Percentiles rank a stretch among this genome's conserved stretches.
phyloP scores from a whole-genome alignment of 768 basidiomycete species.

The Lentinus tigrinus region DNA sequence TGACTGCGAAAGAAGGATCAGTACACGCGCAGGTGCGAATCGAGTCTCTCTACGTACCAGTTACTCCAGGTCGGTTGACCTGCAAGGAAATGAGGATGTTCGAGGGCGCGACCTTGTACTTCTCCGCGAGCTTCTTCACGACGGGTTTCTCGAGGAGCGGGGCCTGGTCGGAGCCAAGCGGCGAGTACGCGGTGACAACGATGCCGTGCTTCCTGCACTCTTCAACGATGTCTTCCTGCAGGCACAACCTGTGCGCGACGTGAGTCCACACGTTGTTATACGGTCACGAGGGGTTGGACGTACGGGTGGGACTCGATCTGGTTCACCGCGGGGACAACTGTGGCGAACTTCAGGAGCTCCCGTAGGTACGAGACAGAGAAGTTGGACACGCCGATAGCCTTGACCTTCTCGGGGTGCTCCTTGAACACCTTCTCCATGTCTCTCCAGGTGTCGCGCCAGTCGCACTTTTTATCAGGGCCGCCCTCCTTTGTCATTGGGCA shows the following conservation, averaged over 20 bases:
- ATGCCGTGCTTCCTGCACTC: constrained; percentile 67
- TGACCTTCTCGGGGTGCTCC: constrained; percentile 67
- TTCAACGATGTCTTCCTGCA: constrained; percentile 63
- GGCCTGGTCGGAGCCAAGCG: constrained; percentile 70
- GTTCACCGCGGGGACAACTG: constrained; percentile 70
- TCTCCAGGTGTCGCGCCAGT: constrained; percentile 81
- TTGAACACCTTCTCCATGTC: constrained; percentile 68
- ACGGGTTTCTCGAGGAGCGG: constrained; percentile 62
- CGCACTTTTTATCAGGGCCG: constrained; percentile 50
- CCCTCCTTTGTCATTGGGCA: constrained; percentile 58
- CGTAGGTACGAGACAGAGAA: constrained; percentile 64
- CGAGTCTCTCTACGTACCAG: constrained; percentile 34
- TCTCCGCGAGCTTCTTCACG: constrained; percentile 61
- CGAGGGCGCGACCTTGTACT: constrained; percentile 57
- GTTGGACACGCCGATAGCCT: constrained; percentile 82
- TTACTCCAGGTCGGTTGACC: constrained; percentile 61
- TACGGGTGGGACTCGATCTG: constrained; percentile 79
- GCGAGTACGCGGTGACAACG: constrained; percentile 73
- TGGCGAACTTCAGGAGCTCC: constrained; percentile 53
- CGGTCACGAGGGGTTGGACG: constrained; percentile 20
- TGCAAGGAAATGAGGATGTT: constrained; percentile 73
- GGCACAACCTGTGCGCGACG: constrained; percentile 45
- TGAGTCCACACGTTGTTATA: background rate
- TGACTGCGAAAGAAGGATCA: constrained; percentile 37
- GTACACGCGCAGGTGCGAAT: constrained; percentile 16